Evolutionary conservation across 1,139 yeast genomes (phyloP).

Genomic region (Candida glucosophila): DNA sequence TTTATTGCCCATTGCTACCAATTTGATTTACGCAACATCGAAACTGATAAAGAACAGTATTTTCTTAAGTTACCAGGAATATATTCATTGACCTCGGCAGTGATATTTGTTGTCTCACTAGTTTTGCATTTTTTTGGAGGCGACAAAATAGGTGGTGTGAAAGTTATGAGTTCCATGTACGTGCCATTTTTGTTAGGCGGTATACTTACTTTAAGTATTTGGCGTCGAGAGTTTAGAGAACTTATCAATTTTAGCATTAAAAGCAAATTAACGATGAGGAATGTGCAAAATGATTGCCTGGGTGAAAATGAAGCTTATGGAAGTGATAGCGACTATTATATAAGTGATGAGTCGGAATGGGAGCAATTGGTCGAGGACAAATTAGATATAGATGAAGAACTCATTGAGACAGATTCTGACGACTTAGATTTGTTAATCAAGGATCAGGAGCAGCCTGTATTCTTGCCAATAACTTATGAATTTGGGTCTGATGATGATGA

Average conservation of each 20-base stretch:
- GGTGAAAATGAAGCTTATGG: too few species aligned
- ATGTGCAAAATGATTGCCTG: too few species aligned
- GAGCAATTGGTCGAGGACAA: constrained; percentile 14
- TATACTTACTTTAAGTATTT: too few species aligned
- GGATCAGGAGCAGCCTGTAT: constrained; percentile 4
- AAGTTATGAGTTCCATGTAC: too few species aligned
- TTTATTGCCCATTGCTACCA: constrained; percentile 42
- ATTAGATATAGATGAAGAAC: constrained; percentile 8
- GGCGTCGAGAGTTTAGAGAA: too few species aligned
- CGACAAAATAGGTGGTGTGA: too few species aligned
- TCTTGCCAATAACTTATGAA: constrained; percentile 7
- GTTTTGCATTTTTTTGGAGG: too few species aligned
- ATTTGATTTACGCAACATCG: constrained; percentile 36
- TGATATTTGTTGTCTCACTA: constrained; percentile 40
- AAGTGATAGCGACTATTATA: constrained; percentile 13
- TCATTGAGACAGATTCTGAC: constrained; percentile 9
- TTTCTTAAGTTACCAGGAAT: too few species aligned
- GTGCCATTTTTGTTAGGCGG: too few species aligned
- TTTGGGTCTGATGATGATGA: constrained; percentile 19
- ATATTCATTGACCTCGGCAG: constrained; percentile 36
- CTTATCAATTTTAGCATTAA: too few species aligned
- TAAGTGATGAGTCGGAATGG: constrained; percentile 13
- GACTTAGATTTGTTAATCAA: constrained; percentile 4
- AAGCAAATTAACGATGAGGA: too few species aligned
- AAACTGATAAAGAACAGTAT: too few species aligned